Evolutionary conservation across 345 rosid species (phyloP).

Genomic region (Dimocarpus longan): DNA sequence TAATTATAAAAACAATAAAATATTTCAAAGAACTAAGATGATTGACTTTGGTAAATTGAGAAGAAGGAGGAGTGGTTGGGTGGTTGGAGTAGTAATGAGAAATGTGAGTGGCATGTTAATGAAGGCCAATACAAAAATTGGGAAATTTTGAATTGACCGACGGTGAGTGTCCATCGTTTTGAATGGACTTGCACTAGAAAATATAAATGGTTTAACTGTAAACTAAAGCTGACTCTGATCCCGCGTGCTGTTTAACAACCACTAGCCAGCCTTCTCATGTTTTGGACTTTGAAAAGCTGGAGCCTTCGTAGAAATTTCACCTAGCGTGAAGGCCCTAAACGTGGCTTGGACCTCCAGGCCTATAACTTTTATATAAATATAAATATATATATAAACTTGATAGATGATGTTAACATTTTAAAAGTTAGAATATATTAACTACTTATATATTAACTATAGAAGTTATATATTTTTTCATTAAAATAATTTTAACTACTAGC

Average conservation of each 20-base stretch:
- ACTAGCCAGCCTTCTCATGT: neutral
- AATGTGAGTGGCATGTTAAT: neutral
- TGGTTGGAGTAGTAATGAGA: neutral
- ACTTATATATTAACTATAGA: too few relatives aligned
- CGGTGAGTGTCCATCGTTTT: neutral
- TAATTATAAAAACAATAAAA: too few relatives aligned
- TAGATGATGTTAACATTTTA: too few relatives aligned
- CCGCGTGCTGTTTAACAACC: neutral
- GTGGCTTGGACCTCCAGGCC: neutral
- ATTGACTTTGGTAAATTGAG: neutral
- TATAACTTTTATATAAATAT: too few relatives aligned
- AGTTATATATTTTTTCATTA: too few relatives aligned
- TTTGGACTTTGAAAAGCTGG: neutral
- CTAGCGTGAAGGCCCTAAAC: neutral
- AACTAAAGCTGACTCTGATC: neutral
- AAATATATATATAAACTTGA: too few relatives aligned
- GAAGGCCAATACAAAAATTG: constrained; percentile 11
- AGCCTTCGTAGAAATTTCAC: neutral
- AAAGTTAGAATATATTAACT: too few relatives aligned
- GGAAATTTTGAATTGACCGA: constrained; percentile 8
- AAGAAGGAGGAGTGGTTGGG: neutral
- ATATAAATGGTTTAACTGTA: neutral
- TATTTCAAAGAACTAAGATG: neutral
- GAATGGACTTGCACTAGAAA: neutral
- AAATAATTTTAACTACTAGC: too few relatives aligned